Percentiles rank a stretch among this genome's conserved stretches.
These are phyloP conservation scores for Heterobasidion parviporum DNA, from an alignment of 1,284 basidiomycete genomes.

Conservation along the genomic window DNA sequence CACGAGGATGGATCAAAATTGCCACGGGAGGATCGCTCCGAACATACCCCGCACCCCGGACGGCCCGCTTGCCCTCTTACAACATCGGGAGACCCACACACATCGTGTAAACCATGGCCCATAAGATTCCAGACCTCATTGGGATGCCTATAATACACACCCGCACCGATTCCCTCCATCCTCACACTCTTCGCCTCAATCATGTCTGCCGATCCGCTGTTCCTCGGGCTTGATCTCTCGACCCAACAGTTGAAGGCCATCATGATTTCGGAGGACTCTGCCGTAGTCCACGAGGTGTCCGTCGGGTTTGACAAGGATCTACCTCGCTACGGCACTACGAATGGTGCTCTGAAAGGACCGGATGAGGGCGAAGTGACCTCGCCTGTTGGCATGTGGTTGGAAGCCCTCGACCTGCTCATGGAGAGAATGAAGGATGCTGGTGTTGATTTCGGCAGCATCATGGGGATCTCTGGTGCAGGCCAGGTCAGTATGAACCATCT, in stretches of 20 bases:
- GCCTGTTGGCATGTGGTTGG: conserved; percentile 79
- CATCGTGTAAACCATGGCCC: too few relatives aligned
- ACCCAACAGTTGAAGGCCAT: conserved; percentile 84
- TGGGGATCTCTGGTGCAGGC: conserved; percentile 66
- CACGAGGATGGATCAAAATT: too few relatives aligned
- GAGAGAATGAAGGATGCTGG: conserved; percentile 55
- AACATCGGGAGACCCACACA: too few relatives aligned
- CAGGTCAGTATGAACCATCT: conserved; percentile 38
- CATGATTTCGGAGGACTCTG: conserved; percentile 51
- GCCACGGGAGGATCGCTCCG: too few relatives aligned
- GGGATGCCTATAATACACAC: too few relatives aligned
- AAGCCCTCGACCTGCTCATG: conserved; percentile 76
- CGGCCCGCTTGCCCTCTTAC: too few relatives aligned
- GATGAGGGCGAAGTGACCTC: conserved; percentile 68
- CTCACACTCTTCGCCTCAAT: not conserved
- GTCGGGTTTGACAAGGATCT: conserved; percentile 82
- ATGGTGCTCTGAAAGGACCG: conserved; percentile 65
- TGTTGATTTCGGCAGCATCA: conserved; percentile 51
- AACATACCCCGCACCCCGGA: too few relatives aligned
- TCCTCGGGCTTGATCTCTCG: conserved; percentile 83
- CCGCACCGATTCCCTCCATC: too few relatives aligned
- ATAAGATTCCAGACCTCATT: too few relatives aligned
- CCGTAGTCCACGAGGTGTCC: conserved; percentile 62
- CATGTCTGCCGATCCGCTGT: conserved; percentile 34
- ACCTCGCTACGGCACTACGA: conserved; percentile 62